Evolutionary conservation across 768 basidiomycete species (phyloP).

Genomic region (Dictyophora rubrovolvata): DNA sequence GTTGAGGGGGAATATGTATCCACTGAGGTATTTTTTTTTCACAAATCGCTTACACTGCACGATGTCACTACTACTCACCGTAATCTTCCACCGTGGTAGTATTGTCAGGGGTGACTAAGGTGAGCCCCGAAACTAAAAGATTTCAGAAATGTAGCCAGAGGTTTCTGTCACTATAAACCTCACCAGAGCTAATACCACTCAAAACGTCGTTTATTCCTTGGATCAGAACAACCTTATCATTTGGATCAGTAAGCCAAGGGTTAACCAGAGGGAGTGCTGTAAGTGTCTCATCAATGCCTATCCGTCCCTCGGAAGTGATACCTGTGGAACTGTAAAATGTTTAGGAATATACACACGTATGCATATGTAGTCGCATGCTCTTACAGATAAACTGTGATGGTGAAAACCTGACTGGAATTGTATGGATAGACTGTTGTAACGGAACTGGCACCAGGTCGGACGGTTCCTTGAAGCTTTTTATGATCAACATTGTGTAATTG

Average conservation of each 20-base stretch:
- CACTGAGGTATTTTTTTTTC: slow-evolving; percentile 17
- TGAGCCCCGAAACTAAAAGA: slow-evolving; percentile 35
- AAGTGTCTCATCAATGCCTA: slow-evolving; percentile 46
- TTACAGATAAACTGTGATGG: slow-evolving; percentile 52
- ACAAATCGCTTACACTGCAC: neutral
- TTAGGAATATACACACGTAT: neutral
- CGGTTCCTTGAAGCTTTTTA: slow-evolving; percentile 48
- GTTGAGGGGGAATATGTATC: slow-evolving; percentile 27
- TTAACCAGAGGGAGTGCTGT: slow-evolving; percentile 37
- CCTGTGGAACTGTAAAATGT: slow-evolving; percentile 38
- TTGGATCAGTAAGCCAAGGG: slow-evolving; percentile 51
- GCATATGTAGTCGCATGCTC: slow-evolving; percentile 9
- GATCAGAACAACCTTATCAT: slow-evolving; percentile 43
- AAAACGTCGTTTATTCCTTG: slow-evolving; percentile 41
- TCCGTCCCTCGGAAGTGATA: slow-evolving; percentile 50
- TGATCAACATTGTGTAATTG: neutral
- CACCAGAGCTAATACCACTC: slow-evolving; percentile 31
- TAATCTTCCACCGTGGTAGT: slow-evolving; percentile 44
- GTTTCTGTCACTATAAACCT: slow-evolving; percentile 5
- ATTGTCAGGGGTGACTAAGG: slow-evolving; percentile 51
- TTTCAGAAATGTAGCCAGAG: neutral
- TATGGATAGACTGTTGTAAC: slow-evolving; percentile 40
- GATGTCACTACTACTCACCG: slow-evolving; percentile 22
- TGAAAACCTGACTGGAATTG: slow-evolving; percentile 45
- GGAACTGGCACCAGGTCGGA: slow-evolving; percentile 47